Base-by-base conservation (phyloP, 805 yeast genomes). In the Candida silvicultrix region DNA sequence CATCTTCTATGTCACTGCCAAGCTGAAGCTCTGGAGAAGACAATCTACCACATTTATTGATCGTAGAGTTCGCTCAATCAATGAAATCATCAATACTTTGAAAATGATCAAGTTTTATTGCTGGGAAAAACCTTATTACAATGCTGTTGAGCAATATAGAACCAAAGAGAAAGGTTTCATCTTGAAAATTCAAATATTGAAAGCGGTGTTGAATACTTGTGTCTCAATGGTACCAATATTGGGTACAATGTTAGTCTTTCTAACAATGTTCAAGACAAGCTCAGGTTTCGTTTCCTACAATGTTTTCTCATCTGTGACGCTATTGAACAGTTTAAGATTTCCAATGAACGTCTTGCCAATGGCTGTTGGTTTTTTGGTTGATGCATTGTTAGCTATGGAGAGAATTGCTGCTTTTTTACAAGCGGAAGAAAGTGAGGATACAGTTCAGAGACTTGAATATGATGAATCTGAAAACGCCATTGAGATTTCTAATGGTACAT, bases 61-160 rank as follows among this genome's bases (percentile, higher is more conserved):
- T 63, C 64, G 69, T 19, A 80, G 98, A 58, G 88, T 90, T 20
- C 73, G 80, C 41, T 71, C 78, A 42, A 81, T 89, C 62, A 83
- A 86, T 53, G 98, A 90, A 63, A 78, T 89, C 25, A 70, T 90
- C 52, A 80, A 77, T 58, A 80, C 85, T 52, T 77, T 90, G 74
- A 87, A 85, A 58, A 75, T 84, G 69, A 86, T 90, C 63, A 90
- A 90, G 67, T 85, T 77, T 62, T 90, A 89, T 62, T 86, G 95
- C 1, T 90, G 97, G 97, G 97, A 90, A 65, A 72, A 71, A 29
- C 89, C 97, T 1, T 90, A 88, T 60, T 72, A 73, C 45, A 62
- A 72, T 10, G 68, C 74, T 44, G 74, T 90, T 32, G 58, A 77
- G 15, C 72, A 69, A 12, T 70, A 78, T 23, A 77, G 97, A 60